Percentiles rank a stretch among this genome's conserved stretches.
phyloP scores from a whole-genome alignment of 768 basidiomycete species.

The Exidia glandulosa region DNA sequence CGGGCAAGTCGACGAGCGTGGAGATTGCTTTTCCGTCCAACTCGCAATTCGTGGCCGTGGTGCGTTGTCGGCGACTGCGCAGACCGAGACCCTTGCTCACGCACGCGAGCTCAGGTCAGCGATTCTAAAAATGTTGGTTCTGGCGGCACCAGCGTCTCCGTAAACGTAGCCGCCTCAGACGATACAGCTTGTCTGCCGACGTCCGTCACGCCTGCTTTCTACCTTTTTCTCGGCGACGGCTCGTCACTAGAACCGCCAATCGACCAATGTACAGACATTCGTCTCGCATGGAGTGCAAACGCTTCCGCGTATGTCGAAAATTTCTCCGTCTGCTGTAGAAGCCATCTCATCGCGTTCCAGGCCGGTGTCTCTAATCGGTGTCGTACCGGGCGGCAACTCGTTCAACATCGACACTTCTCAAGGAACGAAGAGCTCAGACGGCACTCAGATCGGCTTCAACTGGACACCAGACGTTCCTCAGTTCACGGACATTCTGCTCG shows the following conservation, averaged over 20 bases:
- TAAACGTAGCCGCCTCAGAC: constrained; percentile 37
- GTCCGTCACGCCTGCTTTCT: constrained; percentile 41
- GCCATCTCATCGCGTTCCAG: not conserved
- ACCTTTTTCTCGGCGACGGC: constrained; percentile 48
- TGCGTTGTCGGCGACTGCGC: no score
- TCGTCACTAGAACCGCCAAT: not conserved
- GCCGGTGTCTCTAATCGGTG: not conserved
- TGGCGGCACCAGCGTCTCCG: constrained; percentile 64
- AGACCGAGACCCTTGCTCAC: not conserved
- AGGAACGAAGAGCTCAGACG: not conserved
- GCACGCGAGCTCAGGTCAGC: constrained; percentile 40
- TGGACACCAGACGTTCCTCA: constrained; percentile 1
- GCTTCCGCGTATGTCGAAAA: not conserved
- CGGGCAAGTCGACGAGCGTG: not conserved
- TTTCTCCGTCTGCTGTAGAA: not conserved
- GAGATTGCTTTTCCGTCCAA: constrained; percentile 7
- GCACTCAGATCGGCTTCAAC: not conserved
- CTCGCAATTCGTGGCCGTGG: not conserved
- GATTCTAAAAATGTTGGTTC: constrained; percentile 52
- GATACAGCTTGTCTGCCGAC: constrained; percentile 54
- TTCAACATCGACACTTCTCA: not conserved
- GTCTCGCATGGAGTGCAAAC: not conserved
- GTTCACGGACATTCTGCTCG: constrained; percentile 1
- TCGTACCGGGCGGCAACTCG: constrained; percentile 2
- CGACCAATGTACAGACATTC: not conserved